These are phyloP conservation scores for Quercus ilex DNA, from an alignment of 306 rosid genomes.

Conservation along the genomic window DNA sequence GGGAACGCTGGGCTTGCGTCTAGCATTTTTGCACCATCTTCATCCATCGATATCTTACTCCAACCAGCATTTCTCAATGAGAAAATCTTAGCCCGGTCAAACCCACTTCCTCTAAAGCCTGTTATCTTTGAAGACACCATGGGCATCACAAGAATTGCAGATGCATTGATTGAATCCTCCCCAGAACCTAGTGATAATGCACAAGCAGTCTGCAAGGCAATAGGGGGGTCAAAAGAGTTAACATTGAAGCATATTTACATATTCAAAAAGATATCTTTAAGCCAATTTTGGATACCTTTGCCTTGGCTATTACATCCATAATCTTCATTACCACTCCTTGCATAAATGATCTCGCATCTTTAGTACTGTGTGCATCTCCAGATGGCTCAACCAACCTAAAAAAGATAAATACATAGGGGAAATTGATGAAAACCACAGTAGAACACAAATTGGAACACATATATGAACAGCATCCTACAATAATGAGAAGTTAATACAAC, in stretches of 20 bases:
- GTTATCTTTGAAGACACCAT: constrained; percentile 95
- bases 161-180: constrained; percentile 85
- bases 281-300: constrained; percentile 57
- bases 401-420: constrained; percentile 3
- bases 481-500: background rate
- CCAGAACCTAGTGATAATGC: constrained; percentile 79
- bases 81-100: constrained; percentile 62
- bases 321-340: constrained; percentile 58
- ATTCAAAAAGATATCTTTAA: background rate
- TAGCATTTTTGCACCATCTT: constrained; percentile 51
- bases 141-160: constrained; percentile 94
- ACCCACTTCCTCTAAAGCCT: constrained; percentile 81
- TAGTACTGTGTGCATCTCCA: constrained; percentile 47
- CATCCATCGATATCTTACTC: constrained; percentile 54
- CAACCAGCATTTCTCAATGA: constrained; percentile 66
- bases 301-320: constrained; percentile 55
- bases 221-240: constrained; percentile 11
- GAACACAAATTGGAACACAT: background rate
- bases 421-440: constrained; percentile 4
- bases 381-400: constrained; percentile 53
- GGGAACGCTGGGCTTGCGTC: constrained; percentile 28
- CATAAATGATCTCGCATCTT: constrained; percentile 47
- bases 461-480: background rate
- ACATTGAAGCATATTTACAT: background rate
- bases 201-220: constrained; percentile 58